Conservation (phyloP, 2,329 filamentous ascomycete genomes). For the Pezicula neosporulosa region DNA sequence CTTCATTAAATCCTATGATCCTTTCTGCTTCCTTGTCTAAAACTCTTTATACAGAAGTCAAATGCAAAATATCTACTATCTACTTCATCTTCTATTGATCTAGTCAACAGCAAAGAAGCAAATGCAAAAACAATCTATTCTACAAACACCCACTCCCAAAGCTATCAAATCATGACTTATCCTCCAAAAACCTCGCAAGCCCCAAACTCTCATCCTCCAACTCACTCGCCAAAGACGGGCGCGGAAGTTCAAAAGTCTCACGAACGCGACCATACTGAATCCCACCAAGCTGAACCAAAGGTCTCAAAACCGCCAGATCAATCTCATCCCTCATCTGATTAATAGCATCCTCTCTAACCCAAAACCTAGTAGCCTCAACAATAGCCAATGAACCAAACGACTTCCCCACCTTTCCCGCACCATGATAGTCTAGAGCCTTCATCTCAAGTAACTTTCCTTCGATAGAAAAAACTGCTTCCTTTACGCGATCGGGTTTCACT, state of each 20-base stretch:
- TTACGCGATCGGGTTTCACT: constrained; percentile 69
- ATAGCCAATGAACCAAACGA: constrained; percentile 73
- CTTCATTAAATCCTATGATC: no score
- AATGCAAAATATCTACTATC: no score
- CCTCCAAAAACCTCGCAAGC: background rate
- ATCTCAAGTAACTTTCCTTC: constrained; percentile 68
- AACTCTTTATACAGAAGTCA: no score
- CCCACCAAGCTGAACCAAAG: constrained; percentile 78
- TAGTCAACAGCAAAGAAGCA: no score
- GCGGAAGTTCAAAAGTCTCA: constrained; percentile 65
- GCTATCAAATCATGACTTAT: background rate
- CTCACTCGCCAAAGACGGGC: no score
- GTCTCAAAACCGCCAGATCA: constrained; percentile 68
- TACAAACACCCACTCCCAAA: no score
- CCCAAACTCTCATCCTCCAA: background rate
- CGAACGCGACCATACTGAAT: constrained; percentile 76
- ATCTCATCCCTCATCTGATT: constrained; percentile 73
- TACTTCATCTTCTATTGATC: no score
- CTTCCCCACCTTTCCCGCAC: constrained; percentile 63
- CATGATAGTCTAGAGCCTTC: constrained; percentile 74
- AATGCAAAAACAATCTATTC: no score
- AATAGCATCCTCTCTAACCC: constrained; percentile 84
- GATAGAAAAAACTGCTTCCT: constrained; percentile 78
- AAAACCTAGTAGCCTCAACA: constrained; percentile 82
- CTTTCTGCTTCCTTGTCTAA: no score